phyloP scores from a whole-genome alignment of 1,139 yeast species.

The Geotrichum reessii region DNA sequence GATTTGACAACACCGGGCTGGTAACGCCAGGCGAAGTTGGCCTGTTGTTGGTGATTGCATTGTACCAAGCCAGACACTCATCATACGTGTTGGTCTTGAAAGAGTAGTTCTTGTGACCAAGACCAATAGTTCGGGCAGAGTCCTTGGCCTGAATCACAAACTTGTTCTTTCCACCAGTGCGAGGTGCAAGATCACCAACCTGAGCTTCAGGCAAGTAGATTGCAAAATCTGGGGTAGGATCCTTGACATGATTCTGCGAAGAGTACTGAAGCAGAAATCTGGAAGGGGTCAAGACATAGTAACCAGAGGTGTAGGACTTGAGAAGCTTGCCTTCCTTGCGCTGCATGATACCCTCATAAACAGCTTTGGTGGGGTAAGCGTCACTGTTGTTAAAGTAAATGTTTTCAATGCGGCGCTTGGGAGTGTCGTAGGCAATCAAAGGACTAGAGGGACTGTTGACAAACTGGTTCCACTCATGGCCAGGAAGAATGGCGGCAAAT shows the following conservation, averaged over 20 bases:
- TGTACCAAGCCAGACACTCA: constrained; percentile 45
- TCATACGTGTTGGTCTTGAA: constrained; percentile 44
- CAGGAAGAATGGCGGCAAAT: constrained; percentile 36
- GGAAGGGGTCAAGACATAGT: constrained; percentile 44
- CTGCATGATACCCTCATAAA: constrained; percentile 44
- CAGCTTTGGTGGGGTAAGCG: constrained; percentile 41
- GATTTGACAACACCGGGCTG: constrained; percentile 2
- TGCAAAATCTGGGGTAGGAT: constrained; percentile 43
- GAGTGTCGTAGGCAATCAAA: constrained; percentile 33
- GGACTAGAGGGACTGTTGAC: constrained; percentile 32
- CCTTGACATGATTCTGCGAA: constrained; percentile 39
- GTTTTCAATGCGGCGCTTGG: constrained; percentile 38
- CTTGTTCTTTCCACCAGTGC: constrained; percentile 37
- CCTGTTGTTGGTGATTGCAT: constrained; percentile 28
- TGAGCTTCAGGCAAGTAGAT: constrained; percentile 45
- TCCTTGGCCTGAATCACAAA: constrained; percentile 45
- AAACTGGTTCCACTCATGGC: constrained; percentile 45
- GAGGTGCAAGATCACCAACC: constrained; percentile 37
- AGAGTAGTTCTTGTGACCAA: constrained; percentile 36
- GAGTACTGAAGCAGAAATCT: constrained; percentile 45
- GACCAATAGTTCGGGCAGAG: constrained; percentile 32
- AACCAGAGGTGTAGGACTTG: constrained; percentile 41
- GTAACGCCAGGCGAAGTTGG: constrained; percentile 18
- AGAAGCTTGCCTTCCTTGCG: constrained; percentile 43
- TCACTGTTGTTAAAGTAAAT: constrained; percentile 39